phyloP scores from a whole-genome alignment of 331 rosid genomes.

The Rosa hybrid region DNA sequence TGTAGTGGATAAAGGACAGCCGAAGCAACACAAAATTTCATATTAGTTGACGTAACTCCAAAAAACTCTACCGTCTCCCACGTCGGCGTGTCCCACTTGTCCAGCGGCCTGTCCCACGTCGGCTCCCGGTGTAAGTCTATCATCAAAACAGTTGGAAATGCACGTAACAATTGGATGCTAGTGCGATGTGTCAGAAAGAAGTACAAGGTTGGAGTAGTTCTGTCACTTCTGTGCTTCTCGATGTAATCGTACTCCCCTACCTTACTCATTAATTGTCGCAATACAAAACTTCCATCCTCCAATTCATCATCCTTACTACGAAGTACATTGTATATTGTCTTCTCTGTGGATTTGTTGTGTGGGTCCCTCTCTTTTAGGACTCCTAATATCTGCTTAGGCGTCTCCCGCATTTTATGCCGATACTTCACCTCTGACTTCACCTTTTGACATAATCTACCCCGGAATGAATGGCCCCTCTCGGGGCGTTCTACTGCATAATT shows the following conservation, averaged over 20 bases:
- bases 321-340: background rate
- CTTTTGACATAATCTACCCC: background rate
- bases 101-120: no score
- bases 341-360: background rate
- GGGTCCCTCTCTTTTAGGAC: background rate
- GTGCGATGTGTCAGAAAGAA: background rate
- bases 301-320: background rate
- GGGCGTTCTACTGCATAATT: background rate
- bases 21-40: accelerated
- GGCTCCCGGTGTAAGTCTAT: background rate
- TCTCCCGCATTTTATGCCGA: accelerated
- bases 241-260: background rate
- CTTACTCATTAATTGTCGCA: background rate
- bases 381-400: background rate
- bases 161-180: background rate
- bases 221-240: background rate
- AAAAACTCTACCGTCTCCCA: accelerated
- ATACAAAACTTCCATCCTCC: no score
- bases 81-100: no score
- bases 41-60: background rate
- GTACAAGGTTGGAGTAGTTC: background rate
- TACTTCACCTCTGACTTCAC: background rate
- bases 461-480: background rate
- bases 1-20: background rate
- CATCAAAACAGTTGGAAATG: background rate